Evolutionary conservation across 352 stramenopile genomes (phyloP).

Genomic region (Pythium scleroteichum): DNA sequence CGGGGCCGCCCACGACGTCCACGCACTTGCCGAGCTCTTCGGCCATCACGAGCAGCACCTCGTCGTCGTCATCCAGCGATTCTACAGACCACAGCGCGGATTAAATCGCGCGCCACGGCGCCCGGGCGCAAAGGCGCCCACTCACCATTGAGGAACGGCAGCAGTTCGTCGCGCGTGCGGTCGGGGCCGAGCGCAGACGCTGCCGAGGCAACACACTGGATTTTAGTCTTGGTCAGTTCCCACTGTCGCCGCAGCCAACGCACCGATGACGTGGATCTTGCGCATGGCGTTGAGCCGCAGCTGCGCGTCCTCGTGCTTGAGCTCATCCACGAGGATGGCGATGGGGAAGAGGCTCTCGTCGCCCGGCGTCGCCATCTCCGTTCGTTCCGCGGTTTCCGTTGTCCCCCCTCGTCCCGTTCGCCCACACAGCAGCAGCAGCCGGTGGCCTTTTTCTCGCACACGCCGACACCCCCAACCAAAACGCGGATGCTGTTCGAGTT

Average conservation of each 20-base stretch:
- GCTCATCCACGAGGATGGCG: constrained; percentile 90
- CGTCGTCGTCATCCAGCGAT: constrained; percentile 97
- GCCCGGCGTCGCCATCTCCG: constrained; percentile 1
- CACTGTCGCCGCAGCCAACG: neutral
- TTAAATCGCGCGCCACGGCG: neutral
- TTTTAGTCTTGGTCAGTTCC: neutral
- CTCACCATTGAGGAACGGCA: constrained; percentile 97
- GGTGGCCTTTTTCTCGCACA: constrained; percentile 30
- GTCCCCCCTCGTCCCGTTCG: constrained; percentile 7
- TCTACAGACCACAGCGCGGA: constrained; percentile 53
- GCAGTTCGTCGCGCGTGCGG: constrained; percentile 92
- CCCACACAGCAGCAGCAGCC: constrained; percentile 8
- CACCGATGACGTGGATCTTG: constrained; percentile 90
- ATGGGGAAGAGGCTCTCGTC: constrained; percentile 89
- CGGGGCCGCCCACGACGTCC: constrained; percentile 89
- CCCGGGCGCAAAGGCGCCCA: no score
- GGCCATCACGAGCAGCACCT: constrained; percentile 95
- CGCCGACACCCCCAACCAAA: neutral
- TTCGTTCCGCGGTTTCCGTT: constrained; percentile 2
- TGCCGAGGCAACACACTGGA: constrained; percentile 26
- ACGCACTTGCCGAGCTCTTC: constrained; percentile 91
- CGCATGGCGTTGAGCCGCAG: constrained; percentile 91
- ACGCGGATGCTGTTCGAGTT: constrained; percentile 14
- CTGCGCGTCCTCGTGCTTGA: constrained; percentile 92
- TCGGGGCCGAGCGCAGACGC: constrained; percentile 88